Evolutionary conservation across 2,329 filamentous ascomycete species (phyloP).

Genomic region (Dendryphion nanum): DNA sequence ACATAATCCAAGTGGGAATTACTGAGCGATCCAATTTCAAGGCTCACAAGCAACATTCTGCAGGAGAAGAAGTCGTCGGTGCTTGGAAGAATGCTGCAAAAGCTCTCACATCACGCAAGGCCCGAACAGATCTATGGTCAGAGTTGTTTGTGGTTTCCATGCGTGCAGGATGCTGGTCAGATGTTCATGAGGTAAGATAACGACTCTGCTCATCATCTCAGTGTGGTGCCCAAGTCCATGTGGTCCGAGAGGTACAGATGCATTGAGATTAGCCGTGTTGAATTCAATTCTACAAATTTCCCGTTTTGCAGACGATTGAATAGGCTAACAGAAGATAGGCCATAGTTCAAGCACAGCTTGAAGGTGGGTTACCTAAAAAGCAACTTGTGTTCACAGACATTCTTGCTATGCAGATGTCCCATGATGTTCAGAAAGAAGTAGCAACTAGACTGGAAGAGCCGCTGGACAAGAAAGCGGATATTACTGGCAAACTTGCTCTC

Average conservation of each 20-base stretch:
- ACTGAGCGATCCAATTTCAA: slow-evolving; percentile 8
- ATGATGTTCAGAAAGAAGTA: not conserved
- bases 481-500: not conserved
- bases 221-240: too few species aligned
- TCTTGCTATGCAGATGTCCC: not conserved
- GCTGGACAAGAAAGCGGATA: not conserved
- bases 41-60: slow-evolving; percentile 8
- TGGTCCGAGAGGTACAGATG: too few species aligned
- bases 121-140: slow-evolving; percentile 27
- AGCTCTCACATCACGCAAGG: slow-evolving; percentile 17
- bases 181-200: slow-evolving; percentile 32
- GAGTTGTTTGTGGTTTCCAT: slow-evolving; percentile 25
- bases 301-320: too few species aligned
- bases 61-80: slow-evolving; percentile 20
- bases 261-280: too few species aligned
- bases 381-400: not conserved
- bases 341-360: slow-evolving; percentile 18
- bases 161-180: slow-evolving; percentile 33
- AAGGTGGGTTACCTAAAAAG: not conserved
- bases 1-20: slow-evolving; percentile 20
- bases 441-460: not conserved
- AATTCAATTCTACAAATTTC: too few species aligned
- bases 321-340: too few species aligned
- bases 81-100: slow-evolving; percentile 31
- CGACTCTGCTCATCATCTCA: slow-evolving; percentile 1